Evolutionary conservation across 345 rosid species (phyloP).

Genomic region (Iberis pinnata): DNA sequence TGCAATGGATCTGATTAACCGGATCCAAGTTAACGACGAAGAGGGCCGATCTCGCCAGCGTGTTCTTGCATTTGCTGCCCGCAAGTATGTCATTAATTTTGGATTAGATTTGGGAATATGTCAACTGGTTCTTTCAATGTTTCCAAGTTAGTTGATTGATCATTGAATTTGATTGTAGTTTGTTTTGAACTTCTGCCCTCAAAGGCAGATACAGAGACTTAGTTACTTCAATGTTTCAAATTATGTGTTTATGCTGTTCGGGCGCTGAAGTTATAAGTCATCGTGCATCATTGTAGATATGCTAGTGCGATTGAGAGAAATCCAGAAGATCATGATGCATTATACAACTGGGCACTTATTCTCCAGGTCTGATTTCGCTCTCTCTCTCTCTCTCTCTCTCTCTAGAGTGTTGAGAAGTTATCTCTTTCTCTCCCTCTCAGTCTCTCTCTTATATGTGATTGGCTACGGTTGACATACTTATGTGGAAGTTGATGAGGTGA

Average conservation of each 20-base stretch:
- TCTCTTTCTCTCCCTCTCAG: background rate
- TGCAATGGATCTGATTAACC: slow-evolving; percentile 81
- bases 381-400: background rate
- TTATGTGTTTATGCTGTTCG: slow-evolving; percentile 8
- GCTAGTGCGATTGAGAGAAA: slow-evolving; percentile 82
- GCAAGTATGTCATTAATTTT: slow-evolving; percentile 42
- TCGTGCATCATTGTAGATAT: slow-evolving; percentile 49
- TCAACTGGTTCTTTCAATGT: background rate
- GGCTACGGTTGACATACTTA: background rate
- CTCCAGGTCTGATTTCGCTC: slow-evolving; percentile 65
- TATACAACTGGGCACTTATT: slow-evolving; percentile 98
- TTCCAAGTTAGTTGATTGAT: background rate
- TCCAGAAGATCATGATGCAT: slow-evolving; percentile 92
- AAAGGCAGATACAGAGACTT: background rate
- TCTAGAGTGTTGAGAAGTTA: background rate
- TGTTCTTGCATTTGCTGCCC: slow-evolving; percentile 93
- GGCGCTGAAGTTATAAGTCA: background rate
- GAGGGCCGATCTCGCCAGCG: slow-evolving; percentile 97
- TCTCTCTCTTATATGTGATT: slow-evolving; percentile 2
- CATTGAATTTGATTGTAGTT: background rate
- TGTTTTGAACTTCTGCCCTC: background rate
- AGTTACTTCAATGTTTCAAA: background rate
- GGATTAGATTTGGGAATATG: background rate
- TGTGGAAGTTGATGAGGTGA: slow-evolving; percentile 2
- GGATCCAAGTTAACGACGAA: slow-evolving; percentile 77